Percentiles rank a stretch among this genome's conserved stretches.
Conservation (phyloP, 1,284 basidiomycete genomes). For the Chondrostereum purpureum region DNA sequence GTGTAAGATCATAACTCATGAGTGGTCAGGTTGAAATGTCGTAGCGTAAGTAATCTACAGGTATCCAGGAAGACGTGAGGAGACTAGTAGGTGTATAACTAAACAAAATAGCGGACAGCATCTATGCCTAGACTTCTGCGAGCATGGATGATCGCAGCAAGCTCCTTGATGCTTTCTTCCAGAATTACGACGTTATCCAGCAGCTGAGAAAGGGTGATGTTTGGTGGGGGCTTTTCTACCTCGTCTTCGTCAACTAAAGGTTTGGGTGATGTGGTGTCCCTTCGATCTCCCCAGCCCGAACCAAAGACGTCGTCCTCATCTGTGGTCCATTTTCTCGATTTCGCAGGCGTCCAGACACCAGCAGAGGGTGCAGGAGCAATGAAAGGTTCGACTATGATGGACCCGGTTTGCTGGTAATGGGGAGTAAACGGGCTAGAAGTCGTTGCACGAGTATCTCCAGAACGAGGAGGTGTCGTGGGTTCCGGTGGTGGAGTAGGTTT, state of each 20-base stretch:
- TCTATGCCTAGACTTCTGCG: slow-evolving; percentile 85
- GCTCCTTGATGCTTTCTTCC: slow-evolving; percentile 94
- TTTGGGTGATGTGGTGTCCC: slow-evolving; percentile 17
- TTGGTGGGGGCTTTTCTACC: slow-evolving; percentile 30
- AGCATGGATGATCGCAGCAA: slow-evolving; percentile 83
- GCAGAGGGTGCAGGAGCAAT: slow-evolving; percentile 52
- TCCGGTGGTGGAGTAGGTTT: slow-evolving; percentile 30
- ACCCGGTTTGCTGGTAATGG: slow-evolving; percentile 78
- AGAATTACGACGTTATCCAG: slow-evolving; percentile 94
- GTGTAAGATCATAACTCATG: not conserved
- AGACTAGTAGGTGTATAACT: slow-evolving; percentile 7
- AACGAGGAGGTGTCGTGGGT: slow-evolving; percentile 36
- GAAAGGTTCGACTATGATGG: slow-evolving; percentile 70
- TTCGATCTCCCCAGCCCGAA: slow-evolving; percentile 48
- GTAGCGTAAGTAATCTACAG: too few relatives aligned
- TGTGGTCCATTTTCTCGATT: slow-evolving; percentile 41
- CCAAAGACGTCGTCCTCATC: slow-evolving; percentile 67
- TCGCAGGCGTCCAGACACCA: slow-evolving; percentile 57
- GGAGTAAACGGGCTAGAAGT: slow-evolving; percentile 75
- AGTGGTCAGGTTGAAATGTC: too few relatives aligned
- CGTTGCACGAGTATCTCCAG: slow-evolving; percentile 32
- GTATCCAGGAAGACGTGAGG: not conserved
- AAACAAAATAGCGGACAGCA: slow-evolving; percentile 57
- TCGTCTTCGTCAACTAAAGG: slow-evolving; percentile 28
- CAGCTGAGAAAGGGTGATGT: slow-evolving; percentile 73